Evolutionary conservation across 2,329 filamentous ascomycete genomes (phyloP).

Genomic region (Leptographium wingfieldii): DNA sequence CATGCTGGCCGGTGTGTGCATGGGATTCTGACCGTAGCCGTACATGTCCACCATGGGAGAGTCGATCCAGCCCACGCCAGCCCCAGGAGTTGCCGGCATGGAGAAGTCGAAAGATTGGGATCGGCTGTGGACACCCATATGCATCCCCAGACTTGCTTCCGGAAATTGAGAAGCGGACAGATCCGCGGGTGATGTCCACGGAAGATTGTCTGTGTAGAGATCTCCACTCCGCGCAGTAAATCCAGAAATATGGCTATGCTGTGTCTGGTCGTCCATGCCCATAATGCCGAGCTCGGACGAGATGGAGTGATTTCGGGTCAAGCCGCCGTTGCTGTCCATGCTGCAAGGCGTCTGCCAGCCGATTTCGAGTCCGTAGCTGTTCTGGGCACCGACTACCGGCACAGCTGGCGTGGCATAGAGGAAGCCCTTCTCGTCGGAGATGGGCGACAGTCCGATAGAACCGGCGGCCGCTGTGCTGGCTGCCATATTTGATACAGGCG

Average conservation of each 20-base stretch:
- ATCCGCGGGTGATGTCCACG: constrained; percentile 28
- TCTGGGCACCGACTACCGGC: constrained; percentile 13
- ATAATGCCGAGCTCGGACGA: constrained; percentile 20
- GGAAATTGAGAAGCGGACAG: constrained; percentile 20
- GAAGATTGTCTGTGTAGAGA: constrained; percentile 24
- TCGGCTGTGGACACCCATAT: constrained; percentile 13
- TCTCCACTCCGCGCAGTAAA: constrained; percentile 14
- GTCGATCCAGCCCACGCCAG: constrained; percentile 7
- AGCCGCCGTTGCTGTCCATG: constrained; percentile 18
- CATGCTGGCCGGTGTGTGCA: constrained; percentile 24
- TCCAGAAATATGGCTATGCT: neutral
- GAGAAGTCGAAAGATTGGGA: constrained; percentile 20
- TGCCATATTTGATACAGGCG: constrained; percentile 1
- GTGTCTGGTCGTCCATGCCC: constrained; percentile 17
- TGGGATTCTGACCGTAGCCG: constrained; percentile 18
- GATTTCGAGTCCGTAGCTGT: constrained; percentile 24
- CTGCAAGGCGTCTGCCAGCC: constrained; percentile 27
- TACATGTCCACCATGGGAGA: constrained; percentile 17
- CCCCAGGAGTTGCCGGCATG: constrained; percentile 8
- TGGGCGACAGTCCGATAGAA: constrained; percentile 13
- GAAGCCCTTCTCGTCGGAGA: constrained; percentile 18
- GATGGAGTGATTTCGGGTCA: constrained; percentile 23
- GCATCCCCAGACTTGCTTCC: constrained; percentile 22
- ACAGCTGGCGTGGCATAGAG: constrained; percentile 15
- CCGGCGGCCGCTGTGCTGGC: constrained; percentile 8